Evolutionary conservation across 331 rosid species (phyloP).

Genomic region (Acacia concinna): DNA sequence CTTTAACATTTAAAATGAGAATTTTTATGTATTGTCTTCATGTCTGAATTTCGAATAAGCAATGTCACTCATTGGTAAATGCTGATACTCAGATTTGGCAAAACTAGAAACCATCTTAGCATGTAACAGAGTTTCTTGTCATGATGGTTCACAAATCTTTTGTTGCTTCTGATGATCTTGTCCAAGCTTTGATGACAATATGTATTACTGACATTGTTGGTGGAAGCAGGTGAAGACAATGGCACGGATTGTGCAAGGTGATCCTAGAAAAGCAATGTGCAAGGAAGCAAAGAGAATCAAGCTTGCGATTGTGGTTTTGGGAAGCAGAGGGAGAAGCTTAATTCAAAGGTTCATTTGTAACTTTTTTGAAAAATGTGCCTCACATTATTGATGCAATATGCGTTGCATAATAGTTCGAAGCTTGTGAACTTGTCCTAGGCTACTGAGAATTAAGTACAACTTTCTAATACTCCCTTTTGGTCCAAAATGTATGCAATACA

Average conservation of each 20-base stretch:
- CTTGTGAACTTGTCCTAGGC: not conserved
- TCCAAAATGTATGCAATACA: too few relatives aligned
- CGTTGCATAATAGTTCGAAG: not conserved
- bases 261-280: constrained; percentile 72
- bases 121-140: not conserved
- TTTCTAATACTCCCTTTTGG: too few relatives aligned
- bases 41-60: too few relatives aligned
- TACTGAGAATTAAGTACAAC: not conserved
- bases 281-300: constrained; percentile 65
- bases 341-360: constrained; percentile 60
- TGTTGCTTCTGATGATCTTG: not conserved
- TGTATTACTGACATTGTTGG: not conserved
- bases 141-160: not conserved
- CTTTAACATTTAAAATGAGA: too few relatives aligned
- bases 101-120: too few relatives aligned
- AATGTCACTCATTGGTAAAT: too few relatives aligned
- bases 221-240: constrained; percentile 56
- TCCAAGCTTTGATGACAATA: not conserved
- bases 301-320: constrained; percentile 75
- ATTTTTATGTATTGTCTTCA: too few relatives aligned
- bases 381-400: not conserved
- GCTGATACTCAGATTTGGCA: not conserved
- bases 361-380: not conserved
- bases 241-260: constrained; percentile 77
- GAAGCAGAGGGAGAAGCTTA: constrained; percentile 72